Base-by-base conservation (phyloP, 768 basidiomycete genomes). In the Lactarius evosmus region DNA sequence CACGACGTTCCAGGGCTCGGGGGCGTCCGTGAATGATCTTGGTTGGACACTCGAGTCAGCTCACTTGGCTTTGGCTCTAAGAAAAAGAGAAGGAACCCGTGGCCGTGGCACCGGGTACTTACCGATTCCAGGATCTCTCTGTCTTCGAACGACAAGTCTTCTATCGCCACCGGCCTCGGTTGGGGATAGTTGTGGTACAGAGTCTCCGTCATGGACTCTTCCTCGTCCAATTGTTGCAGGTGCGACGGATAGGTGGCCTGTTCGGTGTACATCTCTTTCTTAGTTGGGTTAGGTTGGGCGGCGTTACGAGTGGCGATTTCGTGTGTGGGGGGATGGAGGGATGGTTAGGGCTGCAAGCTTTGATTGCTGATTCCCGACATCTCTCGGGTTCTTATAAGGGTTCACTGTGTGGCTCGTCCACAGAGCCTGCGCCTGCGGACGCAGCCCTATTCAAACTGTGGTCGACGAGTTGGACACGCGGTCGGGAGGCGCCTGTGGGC, bases 391-490 rank as follows among this genome's bases (percentile, higher is more conserved):
- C 53, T 64, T 64, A 60, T 59, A 55, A 12, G 19, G 46, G 44
- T 58, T 60, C 44, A 58, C 36, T 14, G 52, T 64, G 63, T 64
- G 63, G 58, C 53, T 32, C 62, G 3, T 30, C 62, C 62, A 59
- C 62, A 63, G 41, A 7, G 27, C 34, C 5, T 54, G 41, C 63
- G 46, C 34, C 32, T 54, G 57, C 63, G 58, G 58, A 53, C 63
- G 58, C 63, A 64, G 58, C 63, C 52, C 63, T 29, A 60, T 55
- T 49, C 52, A 32, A 40, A 36, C 41, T 64, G 63, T 64, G 62
- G 62, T 63, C 34, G 63, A 60, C 54, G 55, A 64, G 63, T 36
- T 30, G 22, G 49, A 60, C 63, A 64, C 58, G 53, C 44, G 44
- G 52, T 25, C 25, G 25, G 34, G 33, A 56, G 44, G 29, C 63